Percentiles rank a stretch among this genome's conserved stretches.
These are phyloP conservation scores for Tulasnella sp. DNA, from an alignment of 768 basidiomycete genomes.

Conservation along the genomic window DNA sequence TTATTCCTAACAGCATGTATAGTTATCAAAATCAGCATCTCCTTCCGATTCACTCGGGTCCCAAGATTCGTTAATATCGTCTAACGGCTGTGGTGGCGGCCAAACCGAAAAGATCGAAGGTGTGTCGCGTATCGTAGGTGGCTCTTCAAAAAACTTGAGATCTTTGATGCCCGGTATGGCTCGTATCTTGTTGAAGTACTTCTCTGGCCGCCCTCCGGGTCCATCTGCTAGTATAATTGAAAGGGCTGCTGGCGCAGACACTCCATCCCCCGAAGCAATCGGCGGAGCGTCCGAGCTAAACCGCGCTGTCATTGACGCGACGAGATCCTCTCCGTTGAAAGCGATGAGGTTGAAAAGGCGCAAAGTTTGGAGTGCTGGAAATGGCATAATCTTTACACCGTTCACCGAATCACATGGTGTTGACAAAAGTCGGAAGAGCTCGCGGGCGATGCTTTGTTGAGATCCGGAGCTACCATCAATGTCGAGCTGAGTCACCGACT, in stretches of 20 bases:
- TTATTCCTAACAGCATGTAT: no score
- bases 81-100: no score
- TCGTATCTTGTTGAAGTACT: not conserved
- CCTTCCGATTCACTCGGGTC: no score
- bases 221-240: not conserved
- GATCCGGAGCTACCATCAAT: not conserved
- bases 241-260: not conserved
- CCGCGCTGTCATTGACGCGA: not conserved
- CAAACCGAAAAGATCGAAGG: not conserved
- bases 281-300: not conserved
- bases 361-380: not conserved
- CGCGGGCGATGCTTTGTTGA: not conserved
- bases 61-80: no score
- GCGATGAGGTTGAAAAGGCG: not conserved
- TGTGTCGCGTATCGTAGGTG: not conserved
- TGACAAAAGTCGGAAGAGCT: not conserved
- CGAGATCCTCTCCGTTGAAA: not conserved
- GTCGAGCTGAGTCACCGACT: not conserved
- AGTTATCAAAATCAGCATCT: no score
- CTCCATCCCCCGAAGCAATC: no score
- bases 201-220: not conserved
- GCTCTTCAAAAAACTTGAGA: not conserved
- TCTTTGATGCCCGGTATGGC: not conserved
- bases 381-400: not conserved
- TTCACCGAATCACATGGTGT: not conserved